phyloP scores from a whole-genome alignment of 2,329 filamentous ascomycete species.

The Ceratocystis smalleyi region DNA sequence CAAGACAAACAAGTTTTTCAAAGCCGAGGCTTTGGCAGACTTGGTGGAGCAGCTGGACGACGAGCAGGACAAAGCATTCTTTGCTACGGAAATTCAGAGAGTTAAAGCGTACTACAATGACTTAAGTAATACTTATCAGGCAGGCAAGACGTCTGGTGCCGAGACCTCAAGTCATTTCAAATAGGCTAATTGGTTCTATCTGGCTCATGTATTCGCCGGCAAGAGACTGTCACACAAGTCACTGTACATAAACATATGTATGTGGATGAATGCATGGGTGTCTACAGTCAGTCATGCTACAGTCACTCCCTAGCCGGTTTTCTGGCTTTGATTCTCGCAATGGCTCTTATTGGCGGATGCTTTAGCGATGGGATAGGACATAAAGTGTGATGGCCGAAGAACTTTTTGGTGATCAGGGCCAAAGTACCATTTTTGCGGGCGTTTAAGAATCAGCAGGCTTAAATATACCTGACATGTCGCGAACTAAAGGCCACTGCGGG shows the following conservation, averaged over 20 bases:
- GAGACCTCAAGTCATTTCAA: slow-evolving; percentile 36
- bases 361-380: too few species aligned
- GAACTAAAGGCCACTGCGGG: neutral
- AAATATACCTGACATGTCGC: neutral
- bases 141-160: slow-evolving; percentile 29
- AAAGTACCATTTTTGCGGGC: neutral
- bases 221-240: neutral
- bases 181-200: slow-evolving; percentile 18
- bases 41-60: slow-evolving; percentile 27
- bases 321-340: neutral
- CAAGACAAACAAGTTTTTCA: slow-evolving; percentile 40
- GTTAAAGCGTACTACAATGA: slow-evolving; percentile 34
- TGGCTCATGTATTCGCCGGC: neutral
- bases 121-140: slow-evolving; percentile 35
- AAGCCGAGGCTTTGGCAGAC: slow-evolving; percentile 28
- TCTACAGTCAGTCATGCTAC: neutral
- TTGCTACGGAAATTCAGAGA: slow-evolving; percentile 29
- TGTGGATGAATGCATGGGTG: neutral
- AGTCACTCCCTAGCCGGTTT: neutral
- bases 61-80: slow-evolving; percentile 23
- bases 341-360: neutral
- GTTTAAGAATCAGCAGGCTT: neutral
- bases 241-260: neutral
- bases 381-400: neutral
- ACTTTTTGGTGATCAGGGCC: neutral